Conservation (phyloP, 805 yeast species). For the Candida morakotiae region DNA sequence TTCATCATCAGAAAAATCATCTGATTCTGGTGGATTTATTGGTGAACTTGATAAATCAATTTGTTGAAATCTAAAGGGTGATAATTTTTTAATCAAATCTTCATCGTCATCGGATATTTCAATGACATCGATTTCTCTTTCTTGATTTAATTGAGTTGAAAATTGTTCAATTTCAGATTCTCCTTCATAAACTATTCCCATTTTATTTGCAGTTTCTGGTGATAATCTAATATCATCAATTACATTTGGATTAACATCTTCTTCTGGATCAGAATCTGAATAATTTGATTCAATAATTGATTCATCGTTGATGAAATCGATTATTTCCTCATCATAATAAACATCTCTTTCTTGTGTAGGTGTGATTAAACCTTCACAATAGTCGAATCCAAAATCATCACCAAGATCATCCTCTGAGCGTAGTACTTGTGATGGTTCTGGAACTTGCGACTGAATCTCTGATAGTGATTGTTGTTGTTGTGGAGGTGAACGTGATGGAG, state of each 20-base stretch:
- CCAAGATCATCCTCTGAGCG: conserved; percentile 17
- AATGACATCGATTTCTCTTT: conserved; percentile 32
- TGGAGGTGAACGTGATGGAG: no score
- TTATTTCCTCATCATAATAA: conserved; percentile 20
- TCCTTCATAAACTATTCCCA: conserved; percentile 21
- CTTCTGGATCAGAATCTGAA: background rate
- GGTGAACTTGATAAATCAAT: conserved; percentile 7
- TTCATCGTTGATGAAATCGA: conserved; percentile 19
- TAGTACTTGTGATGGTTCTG: background rate
- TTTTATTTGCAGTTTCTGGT: conserved; percentile 30
- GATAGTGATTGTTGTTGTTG: background rate
- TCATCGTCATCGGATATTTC: conserved; percentile 37
- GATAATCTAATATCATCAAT: conserved; percentile 24
- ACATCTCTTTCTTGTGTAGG: conserved; percentile 29
- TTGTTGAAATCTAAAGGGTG: background rate
- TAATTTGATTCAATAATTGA: conserved; percentile 1
- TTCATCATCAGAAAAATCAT: conserved; percentile 32
- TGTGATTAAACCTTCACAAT: conserved; percentile 32
- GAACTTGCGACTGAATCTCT: background rate
- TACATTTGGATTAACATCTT: conserved; percentile 12
- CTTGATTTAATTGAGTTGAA: conserved; percentile 36
- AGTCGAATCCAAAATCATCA: conserved; percentile 30
- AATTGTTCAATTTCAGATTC: conserved; percentile 12
- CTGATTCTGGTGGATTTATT: conserved; percentile 8
- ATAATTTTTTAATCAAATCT: conserved; percentile 2